These are phyloP conservation scores for Mortierella sp. DNA, from an alignment of 371 early-diverging fungal genomes.

Conservation along the genomic window DNA sequence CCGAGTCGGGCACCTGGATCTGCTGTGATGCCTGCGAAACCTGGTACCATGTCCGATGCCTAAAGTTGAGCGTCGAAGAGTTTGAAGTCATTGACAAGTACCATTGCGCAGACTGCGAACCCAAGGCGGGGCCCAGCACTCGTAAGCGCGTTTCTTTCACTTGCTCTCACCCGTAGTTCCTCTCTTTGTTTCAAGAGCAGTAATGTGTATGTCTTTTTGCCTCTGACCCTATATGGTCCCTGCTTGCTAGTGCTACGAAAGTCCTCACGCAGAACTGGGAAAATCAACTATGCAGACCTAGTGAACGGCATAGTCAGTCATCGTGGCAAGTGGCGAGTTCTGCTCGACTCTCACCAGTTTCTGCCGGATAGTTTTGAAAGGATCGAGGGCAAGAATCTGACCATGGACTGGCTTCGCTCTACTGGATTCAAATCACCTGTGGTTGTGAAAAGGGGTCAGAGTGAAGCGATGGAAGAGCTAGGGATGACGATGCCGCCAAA, in stretches of 20 bases:
- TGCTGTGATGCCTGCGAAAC: conserved; percentile 75
- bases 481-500: conserved; percentile 85
- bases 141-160: conserved; percentile 50
- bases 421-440: conserved; percentile 73
- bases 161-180: not conserved
- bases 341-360: conserved; percentile 68
- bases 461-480: conserved; percentile 60
- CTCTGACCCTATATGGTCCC: no score
- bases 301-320: conserved; percentile 76
- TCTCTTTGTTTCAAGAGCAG: conserved; percentile 8
- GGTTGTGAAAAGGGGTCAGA: conserved; percentile 54
- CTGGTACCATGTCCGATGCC: conserved; percentile 77
- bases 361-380: conserved; percentile 65
- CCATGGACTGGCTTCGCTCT: conserved; percentile 61
- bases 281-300: conserved; percentile 76
- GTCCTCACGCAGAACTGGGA: conserved; percentile 65
- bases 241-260: conserved; percentile 57
- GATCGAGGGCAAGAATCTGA: conserved; percentile 64
- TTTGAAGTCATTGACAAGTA: conserved; percentile 71
- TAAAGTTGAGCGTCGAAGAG: conserved; percentile 63
- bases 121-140: conserved; percentile 68
- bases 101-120: conserved; percentile 70
- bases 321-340: conserved; percentile 70
- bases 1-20: conserved; percentile 67
- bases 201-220: no score